Conservation (phyloP, 805 yeast genomes). For the Teunomyces cretensis region DNA sequence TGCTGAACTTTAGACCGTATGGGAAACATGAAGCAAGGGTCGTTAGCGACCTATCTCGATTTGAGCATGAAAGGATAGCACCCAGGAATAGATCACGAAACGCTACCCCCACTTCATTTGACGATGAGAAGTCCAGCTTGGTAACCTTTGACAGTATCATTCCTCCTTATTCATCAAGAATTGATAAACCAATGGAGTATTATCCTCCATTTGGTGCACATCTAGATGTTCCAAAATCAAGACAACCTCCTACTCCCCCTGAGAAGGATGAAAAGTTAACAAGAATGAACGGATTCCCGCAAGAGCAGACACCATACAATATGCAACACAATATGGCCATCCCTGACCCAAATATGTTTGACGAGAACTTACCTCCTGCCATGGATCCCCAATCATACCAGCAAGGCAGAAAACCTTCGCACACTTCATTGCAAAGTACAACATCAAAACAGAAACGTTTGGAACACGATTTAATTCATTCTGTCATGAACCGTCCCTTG, state of each 20-base stretch:
- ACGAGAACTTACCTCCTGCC: slow-evolving; percentile 25
- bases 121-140: slow-evolving; percentile 9
- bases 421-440: slow-evolving; percentile 17
- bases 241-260: slow-evolving; percentile 8
- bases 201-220: slow-evolving; percentile 1
- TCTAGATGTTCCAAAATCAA: slow-evolving; percentile 3
- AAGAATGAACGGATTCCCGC: slow-evolving; percentile 5
- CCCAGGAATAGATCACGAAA: slow-evolving; percentile 31
- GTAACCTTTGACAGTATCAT: slow-evolving; percentile 9
- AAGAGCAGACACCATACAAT: slow-evolving; percentile 8
- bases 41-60: slow-evolving; percentile 33
- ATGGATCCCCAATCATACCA: slow-evolving; percentile 18
- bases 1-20: slow-evolving; percentile 7
- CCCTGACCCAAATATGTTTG: slow-evolving; percentile 7
- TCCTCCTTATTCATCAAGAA: slow-evolving; percentile 3
- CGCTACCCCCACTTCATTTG: slow-evolving; percentile 25
- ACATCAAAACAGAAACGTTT: slow-evolving; percentile 21
- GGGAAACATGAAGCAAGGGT: slow-evolving; percentile 19
- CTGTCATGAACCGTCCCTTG: slow-evolving; percentile 36
- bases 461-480: slow-evolving; percentile 27
- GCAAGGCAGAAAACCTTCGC: slow-evolving; percentile 1
- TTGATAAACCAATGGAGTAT: background rate
- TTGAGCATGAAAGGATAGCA: slow-evolving; percentile 24
- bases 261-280: slow-evolving; percentile 12
- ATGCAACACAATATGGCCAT: slow-evolving; percentile 4